Base-by-base conservation (phyloP, 208 protist species). In the Phytomonas serpens region DNA sequence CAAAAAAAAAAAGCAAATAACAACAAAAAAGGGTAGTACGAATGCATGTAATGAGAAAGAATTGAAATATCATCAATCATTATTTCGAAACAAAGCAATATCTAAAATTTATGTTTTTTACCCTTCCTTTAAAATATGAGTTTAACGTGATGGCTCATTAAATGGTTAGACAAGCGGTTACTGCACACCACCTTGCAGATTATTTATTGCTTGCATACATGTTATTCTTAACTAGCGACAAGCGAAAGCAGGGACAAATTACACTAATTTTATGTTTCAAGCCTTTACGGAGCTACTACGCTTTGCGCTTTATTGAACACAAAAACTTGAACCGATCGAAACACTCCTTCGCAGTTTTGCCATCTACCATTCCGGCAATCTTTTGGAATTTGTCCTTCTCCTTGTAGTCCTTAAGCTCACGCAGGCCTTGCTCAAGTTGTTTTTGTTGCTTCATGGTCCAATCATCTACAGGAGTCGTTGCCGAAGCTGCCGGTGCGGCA, bases 391-490 rank as follows among this genome's bases (percentile, higher is more conserved):
- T 97, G 75, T 98, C 95, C 72, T 93, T 94, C 29, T 96, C 92
- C 69, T 95, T 97, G 73, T 96, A 97, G 65, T 94, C 92, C 71
- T 96, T 97, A 33, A 98, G 74, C 33, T 95, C 85, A 67, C 90
- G 84, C 42, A 99, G 85, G 5, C 83, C 97, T 42, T 87, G 76
- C 80, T 99, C 97, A 9, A 99, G 83, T 68, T 94, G 85, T 79
- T 98, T 98, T 73, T 99, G 98, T 81, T 99, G 93, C 71, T 91
- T 88, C 37, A 87, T 67, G 29, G 88, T 92, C 97, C 98, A 99
- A 33, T 95, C 84, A 68, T 93, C 87, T 23, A 90, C 85, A 0
- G 82, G 37, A 23, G 78, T 16, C 65, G 74, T 51, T 31, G 69
- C 66, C n/a, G 70, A 42, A 7, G 70, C 42, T 23, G 68, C 51